A percentile compares a stretch with the other conserved stretches of the same genome.
Evolutionary conservation across 176 grass and related monocot genomes (phyloP).

Genomic region (Chloris gayana): DNA sequence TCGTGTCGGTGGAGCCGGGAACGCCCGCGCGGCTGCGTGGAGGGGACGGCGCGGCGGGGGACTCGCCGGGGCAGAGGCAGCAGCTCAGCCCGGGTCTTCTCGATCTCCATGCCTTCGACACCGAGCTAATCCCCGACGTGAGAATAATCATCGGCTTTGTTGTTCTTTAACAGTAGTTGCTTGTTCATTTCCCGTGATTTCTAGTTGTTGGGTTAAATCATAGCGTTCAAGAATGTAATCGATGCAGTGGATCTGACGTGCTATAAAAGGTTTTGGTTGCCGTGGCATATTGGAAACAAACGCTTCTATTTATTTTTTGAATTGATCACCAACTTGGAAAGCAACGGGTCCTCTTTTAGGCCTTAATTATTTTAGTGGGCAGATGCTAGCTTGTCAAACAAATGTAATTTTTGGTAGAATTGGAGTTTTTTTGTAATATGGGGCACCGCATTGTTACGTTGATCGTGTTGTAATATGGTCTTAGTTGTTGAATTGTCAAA

Average conservation of each 20-base stretch:
- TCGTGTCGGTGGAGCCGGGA: constrained; percentile 67
- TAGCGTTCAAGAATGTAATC: constrained; percentile 13
- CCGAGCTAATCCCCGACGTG: constrained; percentile 93
- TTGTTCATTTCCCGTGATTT: constrained; percentile 16
- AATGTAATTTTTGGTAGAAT: neutral
- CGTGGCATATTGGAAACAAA: neutral
- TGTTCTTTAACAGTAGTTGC: constrained; percentile 24
- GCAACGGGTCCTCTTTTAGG: constrained; percentile 20
- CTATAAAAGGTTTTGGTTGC: neutral
- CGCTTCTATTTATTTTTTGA: neutral
- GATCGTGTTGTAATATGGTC: neutral
- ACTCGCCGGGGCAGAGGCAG: constrained; percentile 48
- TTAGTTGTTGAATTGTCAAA: constrained; percentile 21
- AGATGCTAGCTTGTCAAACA: neutral
- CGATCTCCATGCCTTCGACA: constrained; percentile 92
- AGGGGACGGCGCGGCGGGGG: constrained; percentile 48
- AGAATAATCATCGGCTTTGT: constrained; percentile 14
- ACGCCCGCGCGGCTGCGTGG: constrained; percentile 57
- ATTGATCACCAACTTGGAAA: constrained; percentile 10
- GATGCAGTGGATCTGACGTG: constrained; percentile 35
- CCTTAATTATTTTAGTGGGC: neutral
- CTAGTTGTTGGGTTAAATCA: constrained; percentile 18
- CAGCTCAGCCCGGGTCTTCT: constrained; percentile 91
- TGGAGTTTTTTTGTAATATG: constrained; percentile 18
- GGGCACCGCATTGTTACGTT: neutral